Percentiles rank a stretch among this genome's conserved stretches.
These are phyloP conservation scores for Fusarium graminum DNA, from an alignment of 2,329 filamentous ascomycete genomes.

Conservation along the genomic window DNA sequence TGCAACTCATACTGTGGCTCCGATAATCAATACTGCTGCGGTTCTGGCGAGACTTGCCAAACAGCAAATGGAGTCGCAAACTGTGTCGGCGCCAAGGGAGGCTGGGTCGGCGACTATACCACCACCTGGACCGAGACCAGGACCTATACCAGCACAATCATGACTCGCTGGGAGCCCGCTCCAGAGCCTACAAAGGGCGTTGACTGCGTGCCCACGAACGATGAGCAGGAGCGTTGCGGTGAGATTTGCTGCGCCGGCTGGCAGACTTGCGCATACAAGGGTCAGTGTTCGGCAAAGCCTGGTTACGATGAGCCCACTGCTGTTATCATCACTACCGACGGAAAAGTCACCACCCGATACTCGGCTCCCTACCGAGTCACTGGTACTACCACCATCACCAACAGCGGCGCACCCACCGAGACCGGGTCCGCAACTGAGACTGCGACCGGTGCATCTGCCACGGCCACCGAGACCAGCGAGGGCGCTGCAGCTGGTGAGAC, in stretches of 20 bases:
- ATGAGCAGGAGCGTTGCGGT: slow-evolving; percentile 73
- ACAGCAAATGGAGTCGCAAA: slow-evolving; percentile 64
- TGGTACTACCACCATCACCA: slow-evolving; percentile 66
- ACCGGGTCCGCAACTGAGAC: slow-evolving; percentile 64
- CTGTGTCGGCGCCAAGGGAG: slow-evolving; percentile 58
- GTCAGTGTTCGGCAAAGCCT: slow-evolving; percentile 69
- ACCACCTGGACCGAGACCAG: slow-evolving; percentile 72
- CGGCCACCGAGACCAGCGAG: slow-evolving; percentile 61
- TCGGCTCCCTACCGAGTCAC: slow-evolving; percentile 66
- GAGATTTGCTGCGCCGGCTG: slow-evolving; percentile 76
- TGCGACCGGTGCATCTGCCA: slow-evolving; percentile 66
- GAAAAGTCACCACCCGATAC: slow-evolving; percentile 67
- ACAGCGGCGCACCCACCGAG: slow-evolving; percentile 63
- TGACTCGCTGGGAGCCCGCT: slow-evolving; percentile 62
- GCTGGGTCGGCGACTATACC: slow-evolving; percentile 58
- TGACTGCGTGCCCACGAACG: slow-evolving; percentile 64
- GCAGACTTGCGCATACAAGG: slow-evolving; percentile 73
- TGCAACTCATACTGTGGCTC: slow-evolving; percentile 68
- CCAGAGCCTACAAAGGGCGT: slow-evolving; percentile 60
- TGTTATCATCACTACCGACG: slow-evolving; percentile 60
- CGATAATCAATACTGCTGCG: slow-evolving; percentile 69
- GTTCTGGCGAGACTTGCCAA: slow-evolving; percentile 62
- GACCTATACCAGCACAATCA: slow-evolving; percentile 71
- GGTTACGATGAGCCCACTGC: slow-evolving; percentile 60
- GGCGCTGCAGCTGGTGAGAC: slow-evolving; percentile 35